Percentiles rank a stretch among this genome's conserved stretches.
Conservation (phyloP, 345 rosid genomes). For the Gynandropsis gynandra region DNA sequence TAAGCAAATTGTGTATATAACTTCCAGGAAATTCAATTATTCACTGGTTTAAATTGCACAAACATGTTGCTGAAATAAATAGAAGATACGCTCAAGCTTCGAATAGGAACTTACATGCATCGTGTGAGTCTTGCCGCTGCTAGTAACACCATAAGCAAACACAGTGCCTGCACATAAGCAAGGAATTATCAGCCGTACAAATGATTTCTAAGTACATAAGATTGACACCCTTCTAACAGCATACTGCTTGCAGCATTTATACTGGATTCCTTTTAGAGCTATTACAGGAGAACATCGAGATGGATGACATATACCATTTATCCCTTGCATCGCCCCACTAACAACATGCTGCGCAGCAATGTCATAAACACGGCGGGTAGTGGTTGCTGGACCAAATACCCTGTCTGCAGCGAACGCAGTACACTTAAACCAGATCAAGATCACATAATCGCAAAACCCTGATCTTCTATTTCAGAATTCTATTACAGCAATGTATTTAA, state of each 20-base stretch:
- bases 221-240: conserved; percentile 6
- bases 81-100: conserved; percentile 1
- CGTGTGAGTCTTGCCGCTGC: conserved; percentile 94
- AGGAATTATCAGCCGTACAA: conserved; percentile 4
- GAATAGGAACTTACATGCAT: conserved; percentile 71
- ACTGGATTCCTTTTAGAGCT: not conserved
- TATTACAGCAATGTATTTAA: too few species aligned
- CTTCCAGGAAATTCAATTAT: not conserved
- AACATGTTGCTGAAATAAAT: not conserved
- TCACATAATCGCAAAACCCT: not conserved
- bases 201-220: conserved; percentile 7
- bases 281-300: not conserved
- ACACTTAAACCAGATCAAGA: conserved; percentile 11
- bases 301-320: conserved; percentile 46
- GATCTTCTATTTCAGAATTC: not conserved
- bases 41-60: not conserved
- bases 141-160: conserved; percentile 98
- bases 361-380: conserved; percentile 80
- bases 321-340: conserved; percentile 73
- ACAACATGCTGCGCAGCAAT: conserved; percentile 80
- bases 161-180: conserved; percentile 58
- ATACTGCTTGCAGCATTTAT: conserved; percentile 15
- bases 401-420: conserved; percentile 35
- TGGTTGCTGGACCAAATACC: conserved; percentile 86
- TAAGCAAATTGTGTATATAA: not conserved